Evolutionary conservation across 495 filamentous ascomycete species (phyloP).

Genomic region (Penicilliopsis zonata): DNA sequence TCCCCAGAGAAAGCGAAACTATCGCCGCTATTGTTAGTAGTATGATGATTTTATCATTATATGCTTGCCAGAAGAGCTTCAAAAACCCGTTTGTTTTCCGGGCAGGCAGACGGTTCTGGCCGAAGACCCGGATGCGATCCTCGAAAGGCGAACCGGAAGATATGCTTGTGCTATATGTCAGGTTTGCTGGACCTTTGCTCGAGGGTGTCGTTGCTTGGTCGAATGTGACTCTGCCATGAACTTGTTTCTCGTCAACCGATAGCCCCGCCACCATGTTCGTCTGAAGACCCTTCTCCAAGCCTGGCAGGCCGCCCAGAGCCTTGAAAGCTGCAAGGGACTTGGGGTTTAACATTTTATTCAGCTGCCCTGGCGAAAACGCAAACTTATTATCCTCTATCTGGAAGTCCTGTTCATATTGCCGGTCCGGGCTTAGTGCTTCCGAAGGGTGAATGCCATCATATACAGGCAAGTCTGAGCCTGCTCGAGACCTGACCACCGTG

Average conservation of each 20-base stretch:
- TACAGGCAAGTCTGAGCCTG: constrained; percentile 24
- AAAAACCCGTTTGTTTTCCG: constrained; percentile 64
- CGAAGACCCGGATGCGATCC: constrained; percentile 60
- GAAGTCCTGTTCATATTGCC: constrained; percentile 52
- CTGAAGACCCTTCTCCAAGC: constrained; percentile 55
- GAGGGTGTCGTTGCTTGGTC: constrained; percentile 39
- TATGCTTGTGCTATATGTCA: not conserved
- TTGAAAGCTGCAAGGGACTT: constrained; percentile 62
- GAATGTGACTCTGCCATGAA: constrained; percentile 47
- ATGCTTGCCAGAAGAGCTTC: constrained; percentile 71
- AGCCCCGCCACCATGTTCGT: constrained; percentile 53
- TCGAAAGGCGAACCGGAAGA: constrained; percentile 30
- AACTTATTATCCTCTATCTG: constrained; percentile 55
- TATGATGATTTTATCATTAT: constrained; percentile 78
- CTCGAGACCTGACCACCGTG: constrained; percentile 28
- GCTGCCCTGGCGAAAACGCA: constrained; percentile 55
- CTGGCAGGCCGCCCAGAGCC: constrained; percentile 53
- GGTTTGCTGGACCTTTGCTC: not conserved
- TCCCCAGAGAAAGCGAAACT: constrained; percentile 57
- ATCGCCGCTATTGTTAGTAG: constrained; percentile 61
- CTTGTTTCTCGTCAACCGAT: constrained; percentile 49
- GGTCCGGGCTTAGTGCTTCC: constrained; percentile 56
- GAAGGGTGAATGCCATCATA: constrained; percentile 33
- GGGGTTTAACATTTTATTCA: constrained; percentile 65
- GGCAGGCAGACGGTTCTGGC: constrained; percentile 60